Evolutionary conservation across 305 asterid genomes (phyloP).

Genomic region (Ajuga reptans): DNA sequence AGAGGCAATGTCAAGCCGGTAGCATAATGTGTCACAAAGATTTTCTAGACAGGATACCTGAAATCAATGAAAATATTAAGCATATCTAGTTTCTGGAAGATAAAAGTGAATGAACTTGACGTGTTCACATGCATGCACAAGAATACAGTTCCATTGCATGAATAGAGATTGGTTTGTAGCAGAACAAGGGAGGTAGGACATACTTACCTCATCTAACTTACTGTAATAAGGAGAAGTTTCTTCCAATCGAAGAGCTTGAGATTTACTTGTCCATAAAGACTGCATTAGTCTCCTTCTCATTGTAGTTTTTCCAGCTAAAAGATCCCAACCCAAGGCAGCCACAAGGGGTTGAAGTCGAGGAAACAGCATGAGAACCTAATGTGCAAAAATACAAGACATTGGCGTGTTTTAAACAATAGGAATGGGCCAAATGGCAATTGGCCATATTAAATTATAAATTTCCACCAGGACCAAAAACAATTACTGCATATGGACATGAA

Average conservation of each 20-base stretch:
- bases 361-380: conserved; percentile 68
- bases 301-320: conserved; percentile 76
- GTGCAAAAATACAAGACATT: conserved; percentile 18
- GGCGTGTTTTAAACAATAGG: conserved; percentile 14
- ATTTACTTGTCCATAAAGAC: conserved; percentile 88
- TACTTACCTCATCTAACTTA: conserved; percentile 67
- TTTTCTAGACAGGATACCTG: conserved; percentile 86
- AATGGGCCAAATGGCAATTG: background rate
- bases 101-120: conserved; percentile 2
- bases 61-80: conserved; percentile 29
- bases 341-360: conserved; percentile 96
- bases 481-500: background rate
- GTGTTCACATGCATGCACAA: conserved; percentile 9
- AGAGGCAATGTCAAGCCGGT: conserved; percentile 89
- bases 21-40: conserved; percentile 91
- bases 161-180: conserved; percentile 15
- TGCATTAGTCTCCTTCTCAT: conserved; percentile 80
- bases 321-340: conserved; percentile 98
- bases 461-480: conserved; percentile 7
- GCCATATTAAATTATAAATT: conserved; percentile 9
- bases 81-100: conserved; percentile 7
- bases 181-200: conserved; percentile 12
- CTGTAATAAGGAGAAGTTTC: conserved; percentile 59
- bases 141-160: conserved; percentile 11
- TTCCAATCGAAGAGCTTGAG: conserved; percentile 77